A percentile compares a stretch with the other conserved stretches of the same genome.
Evolutionary conservation across 2,329 filamentous ascomycete species (phyloP).

Genomic region (Aspergillus latus): DNA sequence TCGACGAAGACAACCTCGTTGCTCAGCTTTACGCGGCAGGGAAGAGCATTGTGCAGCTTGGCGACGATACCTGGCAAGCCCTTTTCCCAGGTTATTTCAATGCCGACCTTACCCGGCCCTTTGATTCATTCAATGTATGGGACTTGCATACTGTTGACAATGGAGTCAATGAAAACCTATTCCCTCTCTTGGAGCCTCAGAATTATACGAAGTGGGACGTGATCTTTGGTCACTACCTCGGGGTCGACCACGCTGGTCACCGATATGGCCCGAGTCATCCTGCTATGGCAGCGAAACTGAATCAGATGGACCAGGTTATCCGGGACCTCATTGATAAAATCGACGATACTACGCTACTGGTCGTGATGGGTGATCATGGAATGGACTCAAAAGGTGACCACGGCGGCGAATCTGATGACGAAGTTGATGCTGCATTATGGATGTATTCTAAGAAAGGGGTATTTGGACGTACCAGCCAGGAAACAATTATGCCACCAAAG

Average conservation of each 20-base stretch:
- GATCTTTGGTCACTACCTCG: constrained; percentile 90
- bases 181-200: constrained; percentile 68
- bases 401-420: constrained; percentile 95
- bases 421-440: constrained; percentile 92
- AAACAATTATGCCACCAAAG: constrained; percentile 56
- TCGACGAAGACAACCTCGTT: constrained; percentile 85
- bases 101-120: constrained; percentile 77
- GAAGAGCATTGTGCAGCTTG: constrained; percentile 84
- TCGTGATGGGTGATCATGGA: constrained; percentile 98
- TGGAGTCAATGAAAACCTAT: constrained; percentile 84
- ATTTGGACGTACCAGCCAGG: constrained; percentile 73
- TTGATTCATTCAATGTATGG: constrained; percentile 98
- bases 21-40: constrained; percentile 63
- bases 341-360: constrained; percentile 81
- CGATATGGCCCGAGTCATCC: constrained; percentile 90
- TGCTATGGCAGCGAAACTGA: constrained; percentile 86
- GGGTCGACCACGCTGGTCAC: constrained; percentile 95
- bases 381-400: constrained; percentile 98
- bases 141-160: constrained; percentile 96
- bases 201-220: constrained; percentile 80
- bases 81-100: constrained; percentile 95
- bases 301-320: constrained; percentile 85
- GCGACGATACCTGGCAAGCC: constrained; percentile 96
- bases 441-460: constrained; percentile 90
- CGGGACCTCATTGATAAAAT: constrained; percentile 68